phyloP scores from a whole-genome alignment of 768 basidiomycete genomes.

The Neoboletus subvelutipes region DNA sequence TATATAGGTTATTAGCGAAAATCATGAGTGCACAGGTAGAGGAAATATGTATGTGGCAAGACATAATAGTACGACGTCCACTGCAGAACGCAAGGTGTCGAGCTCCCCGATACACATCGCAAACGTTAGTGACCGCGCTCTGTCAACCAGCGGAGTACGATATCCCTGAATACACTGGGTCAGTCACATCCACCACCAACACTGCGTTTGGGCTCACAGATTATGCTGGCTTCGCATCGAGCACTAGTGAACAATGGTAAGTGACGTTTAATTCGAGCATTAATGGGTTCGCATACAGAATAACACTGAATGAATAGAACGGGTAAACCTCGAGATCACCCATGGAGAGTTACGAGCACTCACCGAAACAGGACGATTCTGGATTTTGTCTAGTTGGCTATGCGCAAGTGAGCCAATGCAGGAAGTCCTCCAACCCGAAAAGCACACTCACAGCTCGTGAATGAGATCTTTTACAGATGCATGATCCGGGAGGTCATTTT shows the following conservation, averaged over 20 bases:
- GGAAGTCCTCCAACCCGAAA: no score
- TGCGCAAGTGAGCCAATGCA: slow-evolving; percentile 27
- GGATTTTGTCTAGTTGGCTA: slow-evolving; percentile 70
- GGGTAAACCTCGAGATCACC: background rate
- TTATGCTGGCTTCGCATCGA: slow-evolving; percentile 97
- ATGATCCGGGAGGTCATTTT: slow-evolving; percentile 82
- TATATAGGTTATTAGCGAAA: background rate
- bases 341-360: slow-evolving; percentile 31
- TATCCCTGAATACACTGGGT: slow-evolving; percentile 51
- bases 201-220: slow-evolving; percentile 48
- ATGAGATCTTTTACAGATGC: slow-evolving; percentile 84
- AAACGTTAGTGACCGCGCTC: slow-evolving; percentile 60
- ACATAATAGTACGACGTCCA: background rate
- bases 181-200: background rate
- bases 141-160: slow-evolving; percentile 85
- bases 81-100: background rate
- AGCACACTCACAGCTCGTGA: slow-evolving; percentile 55
- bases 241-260: slow-evolving; percentile 51
- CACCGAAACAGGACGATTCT: slow-evolving; percentile 82
- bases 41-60: background rate
- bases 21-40: background rate
- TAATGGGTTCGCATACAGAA: slow-evolving; percentile 49
- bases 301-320: slow-evolving; percentile 55
- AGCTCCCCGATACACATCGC: background rate
- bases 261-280: background rate